These are phyloP conservation scores for Claviceps humidiphila DNA, from an alignment of 2,329 filamentous ascomycete species.

Conservation along the genomic window DNA sequence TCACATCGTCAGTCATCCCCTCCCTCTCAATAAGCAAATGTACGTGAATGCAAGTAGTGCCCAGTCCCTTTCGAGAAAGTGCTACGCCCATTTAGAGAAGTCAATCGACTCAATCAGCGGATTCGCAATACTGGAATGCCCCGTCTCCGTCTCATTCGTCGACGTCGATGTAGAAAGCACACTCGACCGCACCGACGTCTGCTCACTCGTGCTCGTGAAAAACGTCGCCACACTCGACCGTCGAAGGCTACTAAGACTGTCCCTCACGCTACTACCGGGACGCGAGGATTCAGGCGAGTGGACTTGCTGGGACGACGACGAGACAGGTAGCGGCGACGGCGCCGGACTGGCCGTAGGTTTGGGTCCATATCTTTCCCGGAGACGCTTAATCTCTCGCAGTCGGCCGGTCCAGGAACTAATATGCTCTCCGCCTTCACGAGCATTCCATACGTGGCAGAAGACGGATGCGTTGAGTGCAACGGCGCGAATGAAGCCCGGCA, in stretches of 20 bases:
- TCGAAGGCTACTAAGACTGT: conserved; percentile 47
- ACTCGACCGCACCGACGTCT: conserved; percentile 45
- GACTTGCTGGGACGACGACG: conserved; percentile 11
- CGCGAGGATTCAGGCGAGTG: conserved; percentile 7
- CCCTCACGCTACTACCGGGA: conserved; percentile 29
- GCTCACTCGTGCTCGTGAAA: conserved; percentile 43
- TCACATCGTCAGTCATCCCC: not conserved
- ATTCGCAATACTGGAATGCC: conserved; percentile 16
- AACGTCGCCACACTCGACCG: conserved; percentile 54
- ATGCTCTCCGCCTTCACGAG: conserved; percentile 64
- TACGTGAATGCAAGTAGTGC: not conserved
- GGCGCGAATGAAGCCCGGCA: conserved; percentile 77
- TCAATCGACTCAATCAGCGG: conserved; percentile 24
- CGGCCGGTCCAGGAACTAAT: conserved; percentile 83
- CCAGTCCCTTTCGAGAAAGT: not conserved
- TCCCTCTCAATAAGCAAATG: not conserved
- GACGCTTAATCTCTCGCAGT: conserved; percentile 67
- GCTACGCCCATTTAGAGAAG: conserved; percentile 25
- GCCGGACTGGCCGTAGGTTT: conserved; percentile 19
- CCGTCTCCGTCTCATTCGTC: conserved; percentile 41
- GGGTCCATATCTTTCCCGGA: conserved; percentile 55
- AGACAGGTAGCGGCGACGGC: conserved; percentile 16
- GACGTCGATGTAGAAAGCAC: conserved; percentile 38
- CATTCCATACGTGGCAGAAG: conserved; percentile 82
- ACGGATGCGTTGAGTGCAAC: conserved; percentile 88